These are phyloP conservation scores for Trametes cubensis DNA, from an alignment of 768 basidiomycete species.

Conservation along the genomic window DNA sequence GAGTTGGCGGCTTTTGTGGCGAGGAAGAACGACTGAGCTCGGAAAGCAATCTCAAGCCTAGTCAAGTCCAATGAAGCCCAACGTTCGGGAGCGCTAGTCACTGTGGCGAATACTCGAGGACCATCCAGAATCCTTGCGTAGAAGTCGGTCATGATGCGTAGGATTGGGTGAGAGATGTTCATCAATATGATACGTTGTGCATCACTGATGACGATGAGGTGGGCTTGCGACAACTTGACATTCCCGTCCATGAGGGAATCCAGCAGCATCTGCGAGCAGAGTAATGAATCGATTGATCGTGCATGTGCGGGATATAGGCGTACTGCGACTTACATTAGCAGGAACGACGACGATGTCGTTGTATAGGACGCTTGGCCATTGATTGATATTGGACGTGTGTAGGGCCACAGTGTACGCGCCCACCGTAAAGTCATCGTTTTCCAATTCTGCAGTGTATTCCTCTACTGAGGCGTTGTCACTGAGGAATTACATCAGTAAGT, in stretches of 20 bases:
- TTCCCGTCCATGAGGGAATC: slow-evolving; percentile 41
- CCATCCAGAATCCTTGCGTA: slow-evolving; percentile 33
- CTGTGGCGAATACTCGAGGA: slow-evolving; percentile 14
- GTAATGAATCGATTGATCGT: background rate
- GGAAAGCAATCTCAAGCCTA: slow-evolving; percentile 13
- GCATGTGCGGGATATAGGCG: slow-evolving; percentile 8
- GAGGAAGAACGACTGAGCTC: slow-evolving; percentile 16
- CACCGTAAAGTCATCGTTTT: slow-evolving; percentile 36
- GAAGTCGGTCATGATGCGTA: slow-evolving; percentile 50
- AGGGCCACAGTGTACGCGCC: slow-evolving; percentile 23
- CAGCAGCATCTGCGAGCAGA: slow-evolving; percentile 41
- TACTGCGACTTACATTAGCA: slow-evolving; percentile 38
- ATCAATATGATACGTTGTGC: slow-evolving; percentile 41
- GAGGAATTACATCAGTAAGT: background rate
- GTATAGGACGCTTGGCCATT: slow-evolving; percentile 32
- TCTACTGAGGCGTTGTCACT: slow-evolving; percentile 23
- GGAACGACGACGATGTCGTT: slow-evolving; percentile 46
- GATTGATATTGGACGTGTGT: slow-evolving; percentile 26
- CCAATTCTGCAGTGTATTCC: slow-evolving; percentile 29
- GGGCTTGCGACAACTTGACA: slow-evolving; percentile 47
- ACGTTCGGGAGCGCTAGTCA: slow-evolving; percentile 17
- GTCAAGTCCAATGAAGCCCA: slow-evolving; percentile 18
- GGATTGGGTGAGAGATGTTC: slow-evolving; percentile 40
- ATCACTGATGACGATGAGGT: slow-evolving; percentile 48
- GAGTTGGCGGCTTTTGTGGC: slow-evolving; percentile 1